phyloP scores from a whole-genome alignment of 805 yeast species.

The Candida pseudofarinosa region DNA sequence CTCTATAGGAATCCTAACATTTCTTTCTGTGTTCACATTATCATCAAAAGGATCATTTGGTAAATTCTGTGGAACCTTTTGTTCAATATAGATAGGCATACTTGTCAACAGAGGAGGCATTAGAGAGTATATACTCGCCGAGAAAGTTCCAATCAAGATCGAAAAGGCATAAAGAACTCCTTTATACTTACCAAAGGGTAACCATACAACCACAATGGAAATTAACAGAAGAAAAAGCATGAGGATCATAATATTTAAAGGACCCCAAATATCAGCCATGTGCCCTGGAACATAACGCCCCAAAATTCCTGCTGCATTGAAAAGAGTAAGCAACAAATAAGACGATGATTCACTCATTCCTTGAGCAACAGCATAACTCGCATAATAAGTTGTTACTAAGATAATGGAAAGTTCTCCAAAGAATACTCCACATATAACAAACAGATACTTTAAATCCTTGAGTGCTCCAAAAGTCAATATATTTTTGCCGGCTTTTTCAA shows the following conservation, averaged over 20 bases:
- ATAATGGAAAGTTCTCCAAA: slow-evolving; percentile 26
- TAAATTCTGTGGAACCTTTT: background rate
- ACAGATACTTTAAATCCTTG: slow-evolving; percentile 20
- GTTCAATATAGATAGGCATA: background rate
- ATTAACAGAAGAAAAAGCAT: slow-evolving; percentile 25
- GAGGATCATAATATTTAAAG: slow-evolving; percentile 27
- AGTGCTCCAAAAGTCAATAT: slow-evolving; percentile 8
- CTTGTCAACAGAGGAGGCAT: slow-evolving; percentile 29
- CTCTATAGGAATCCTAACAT: slow-evolving; percentile 8
- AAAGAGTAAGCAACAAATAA: slow-evolving; percentile 22
- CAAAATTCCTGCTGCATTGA: slow-evolving; percentile 27
- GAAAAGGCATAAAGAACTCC: slow-evolving; percentile 29
- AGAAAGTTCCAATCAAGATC: slow-evolving; percentile 30
- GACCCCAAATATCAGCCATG: slow-evolving; percentile 24
- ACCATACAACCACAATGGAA: slow-evolving; percentile 27
- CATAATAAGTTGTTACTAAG: slow-evolving; percentile 28
- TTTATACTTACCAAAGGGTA: slow-evolving; percentile 26
- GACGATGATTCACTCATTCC: slow-evolving; percentile 27
- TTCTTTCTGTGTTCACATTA: background rate
- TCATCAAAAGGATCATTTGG: background rate
- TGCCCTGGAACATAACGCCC: slow-evolving; percentile 32
- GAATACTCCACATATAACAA: slow-evolving; percentile 27
- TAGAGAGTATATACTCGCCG: slow-evolving; percentile 32
- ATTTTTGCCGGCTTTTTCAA: slow-evolving; percentile 2
- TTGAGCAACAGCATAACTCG: slow-evolving; percentile 30